These are phyloP conservation scores for Polyporus tsugae DNA, from an alignment of 1,284 basidiomycete species.

Conservation along the genomic window DNA sequence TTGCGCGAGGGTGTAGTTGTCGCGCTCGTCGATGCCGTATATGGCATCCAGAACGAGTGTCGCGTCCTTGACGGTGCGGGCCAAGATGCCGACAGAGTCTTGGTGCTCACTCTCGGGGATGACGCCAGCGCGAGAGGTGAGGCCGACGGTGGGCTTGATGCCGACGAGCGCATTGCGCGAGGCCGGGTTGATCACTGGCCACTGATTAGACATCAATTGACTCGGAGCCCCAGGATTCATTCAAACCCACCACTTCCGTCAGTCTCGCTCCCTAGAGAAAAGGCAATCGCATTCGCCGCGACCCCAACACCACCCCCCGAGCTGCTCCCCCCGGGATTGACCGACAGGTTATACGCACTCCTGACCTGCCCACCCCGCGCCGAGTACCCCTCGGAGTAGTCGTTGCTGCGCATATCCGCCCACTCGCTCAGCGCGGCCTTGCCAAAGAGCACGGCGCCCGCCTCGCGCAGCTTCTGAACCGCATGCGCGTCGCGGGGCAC, in stretches of 20 bases:
- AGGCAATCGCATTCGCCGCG: conserved; percentile 51
- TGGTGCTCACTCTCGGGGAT: conserved; percentile 69
- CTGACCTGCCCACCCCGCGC: conserved; percentile 71
- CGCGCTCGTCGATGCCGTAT: conserved; percentile 65
- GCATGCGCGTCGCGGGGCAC: conserved; percentile 71
- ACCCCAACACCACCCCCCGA: conserved; percentile 74
- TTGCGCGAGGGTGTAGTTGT: conserved; percentile 68
- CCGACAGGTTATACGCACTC: conserved; percentile 66
- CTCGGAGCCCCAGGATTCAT: background rate
- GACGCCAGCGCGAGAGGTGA: conserved; percentile 61
- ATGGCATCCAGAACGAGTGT: conserved; percentile 67
- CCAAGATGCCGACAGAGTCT: conserved; percentile 71
- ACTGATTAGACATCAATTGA: background rate
- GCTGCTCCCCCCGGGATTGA: conserved; percentile 71
- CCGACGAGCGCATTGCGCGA: conserved; percentile 56
- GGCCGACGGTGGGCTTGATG: conserved; percentile 60
- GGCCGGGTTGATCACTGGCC: conserved; percentile 54
- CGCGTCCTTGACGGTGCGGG: conserved; percentile 65
- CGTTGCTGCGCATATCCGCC: conserved; percentile 62
- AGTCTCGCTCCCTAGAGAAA: conserved; percentile 66
- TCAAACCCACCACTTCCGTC: conserved; percentile 48
- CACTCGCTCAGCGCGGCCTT: conserved; percentile 74
- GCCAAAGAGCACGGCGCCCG: conserved; percentile 76
- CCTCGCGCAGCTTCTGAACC: conserved; percentile 63
- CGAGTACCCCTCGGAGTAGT: conserved; percentile 67